phyloP scores from a whole-genome alignment of 225 moss, liverwort and hornwort genomes.

The Pseudisothecium myosuroides region DNA sequence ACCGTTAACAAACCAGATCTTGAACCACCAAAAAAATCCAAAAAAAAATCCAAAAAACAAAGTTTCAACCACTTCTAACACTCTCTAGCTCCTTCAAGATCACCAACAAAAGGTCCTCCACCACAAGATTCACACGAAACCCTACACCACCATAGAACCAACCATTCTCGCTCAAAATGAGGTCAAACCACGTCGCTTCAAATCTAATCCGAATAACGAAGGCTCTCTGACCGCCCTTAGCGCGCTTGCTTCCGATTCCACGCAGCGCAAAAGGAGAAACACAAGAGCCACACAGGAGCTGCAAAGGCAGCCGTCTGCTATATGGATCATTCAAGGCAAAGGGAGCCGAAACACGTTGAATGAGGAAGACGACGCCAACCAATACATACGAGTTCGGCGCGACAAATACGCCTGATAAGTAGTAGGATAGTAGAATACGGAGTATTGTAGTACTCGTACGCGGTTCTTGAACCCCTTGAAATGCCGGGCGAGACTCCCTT shows the following conservation, averaged over 20 bases:
- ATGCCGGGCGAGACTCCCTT: not conserved
- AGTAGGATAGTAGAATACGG: not conserved
- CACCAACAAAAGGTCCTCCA: not conserved
- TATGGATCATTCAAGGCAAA: not conserved
- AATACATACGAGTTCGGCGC: not conserved
- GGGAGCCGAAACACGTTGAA: constrained; percentile 1
- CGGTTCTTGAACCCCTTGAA: not conserved
- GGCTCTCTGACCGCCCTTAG: not conserved
- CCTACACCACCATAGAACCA: not conserved
- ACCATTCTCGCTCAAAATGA: not conserved
- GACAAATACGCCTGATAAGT: not conserved
- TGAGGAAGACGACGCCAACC: not conserved
- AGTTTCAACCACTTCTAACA: not conserved
- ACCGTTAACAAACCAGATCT: not conserved
- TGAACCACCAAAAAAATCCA: not conserved
- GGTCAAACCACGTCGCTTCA: not conserved
- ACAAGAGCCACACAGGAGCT: not conserved
- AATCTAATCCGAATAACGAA: not conserved
- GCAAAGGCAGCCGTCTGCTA: not conserved
- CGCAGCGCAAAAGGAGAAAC: not conserved
- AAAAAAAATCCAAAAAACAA: not conserved
- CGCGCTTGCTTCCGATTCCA: not conserved
- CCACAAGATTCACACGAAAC: not conserved
- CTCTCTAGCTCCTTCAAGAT: not conserved
- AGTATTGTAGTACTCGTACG: not conserved